A percentile compares a stretch with the other conserved stretches of the same genome.
These are phyloP conservation scores for Blechomonas ayalai DNA, from an alignment of 208 protist genomes.

Conservation along the genomic window DNA sequence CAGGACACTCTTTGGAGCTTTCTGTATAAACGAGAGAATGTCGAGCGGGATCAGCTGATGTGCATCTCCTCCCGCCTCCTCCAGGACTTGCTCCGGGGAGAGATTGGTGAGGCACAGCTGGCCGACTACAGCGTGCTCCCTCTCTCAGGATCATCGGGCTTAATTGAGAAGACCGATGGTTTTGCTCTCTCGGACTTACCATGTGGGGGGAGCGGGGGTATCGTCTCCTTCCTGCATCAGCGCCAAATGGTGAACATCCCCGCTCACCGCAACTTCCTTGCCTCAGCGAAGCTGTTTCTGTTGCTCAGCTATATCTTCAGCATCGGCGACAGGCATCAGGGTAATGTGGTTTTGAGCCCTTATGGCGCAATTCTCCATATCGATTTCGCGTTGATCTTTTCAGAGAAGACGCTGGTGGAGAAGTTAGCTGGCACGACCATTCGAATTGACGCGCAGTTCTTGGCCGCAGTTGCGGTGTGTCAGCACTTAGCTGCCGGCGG, in stretches of 20 bases:
- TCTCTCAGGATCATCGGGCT: constrained; percentile 37
- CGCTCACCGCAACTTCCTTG: constrained; percentile 41
- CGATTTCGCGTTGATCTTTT: constrained; percentile 74
- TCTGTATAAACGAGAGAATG: constrained; percentile 70
- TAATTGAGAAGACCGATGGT: constrained; percentile 67
- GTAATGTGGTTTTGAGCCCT: constrained; percentile 72
- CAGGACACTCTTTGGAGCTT: constrained; percentile 19
- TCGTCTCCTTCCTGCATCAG: constrained; percentile 20
- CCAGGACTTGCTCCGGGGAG: constrained; percentile 37
- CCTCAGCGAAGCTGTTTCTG: constrained; percentile 77
- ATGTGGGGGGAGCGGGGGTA: constrained; percentile 10
- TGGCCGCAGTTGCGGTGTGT: constrained; percentile 13
- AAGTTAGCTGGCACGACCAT: constrained; percentile 27
- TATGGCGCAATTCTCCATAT: constrained; percentile 75
- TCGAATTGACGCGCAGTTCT: constrained; percentile 38
- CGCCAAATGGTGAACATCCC: not conserved
- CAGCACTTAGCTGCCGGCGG: not conserved
- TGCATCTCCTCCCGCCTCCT: constrained; percentile 54
- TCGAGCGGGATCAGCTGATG: constrained; percentile 77
- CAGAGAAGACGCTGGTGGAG: constrained; percentile 49
- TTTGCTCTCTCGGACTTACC: constrained; percentile 22
- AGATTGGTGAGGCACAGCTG: constrained; percentile 36
- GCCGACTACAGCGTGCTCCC: constrained; percentile 65
- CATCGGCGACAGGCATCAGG: constrained; percentile 75
- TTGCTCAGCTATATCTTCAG: constrained; percentile 81